Base-by-base conservation (phyloP, 495 filamentous ascomycete genomes). In the Penicillium manginii region DNA sequence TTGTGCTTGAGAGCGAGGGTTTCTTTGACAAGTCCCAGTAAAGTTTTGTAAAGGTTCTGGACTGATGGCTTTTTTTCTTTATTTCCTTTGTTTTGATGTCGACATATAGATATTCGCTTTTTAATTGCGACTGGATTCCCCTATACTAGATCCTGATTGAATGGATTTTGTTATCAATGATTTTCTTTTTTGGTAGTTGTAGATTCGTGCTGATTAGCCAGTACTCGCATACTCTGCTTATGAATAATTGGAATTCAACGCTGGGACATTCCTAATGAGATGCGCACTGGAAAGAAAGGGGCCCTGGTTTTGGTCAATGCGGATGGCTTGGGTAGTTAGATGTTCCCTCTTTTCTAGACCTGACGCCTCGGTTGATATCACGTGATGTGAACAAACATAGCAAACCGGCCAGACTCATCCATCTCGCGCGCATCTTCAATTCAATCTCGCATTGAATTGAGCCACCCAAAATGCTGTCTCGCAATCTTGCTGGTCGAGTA, bases 1-100 rank as follows among this genome's bases (percentile, higher is more conserved):
- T 98, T 62, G 78, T 97, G 79, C 77, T 98, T 50, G 94, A 98
- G 84, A 88, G 86, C 68, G 81, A 89, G 61, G 96, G 94, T n/a
- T 84, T 96, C 74, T 74, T 81, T 45, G 78, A 81, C 46, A 73
- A 77, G 60, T 64, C 68, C 50, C 54, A 62, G 55, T 71, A 76
- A 50, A 61, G 21, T 55, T 48, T 58, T 50, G 21, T 23, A 47
- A 26, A 26, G 14, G 2, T 26, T 0, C 18, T 62, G 59, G 63
- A 39, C 21, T 52, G 45, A 33, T 18, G 19, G 10, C 37, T 57
- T 53, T 15, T 66, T 59, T 56, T 52, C 35, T 57, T 63, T 59
- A 57, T 59, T 54, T 52, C 37, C 48, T 50, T 57, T 55, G 37
- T 47, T 22, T 50, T 60, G 46, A 32, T 21, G 57, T 58, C 42